phyloP scores from a whole-genome alignment of 2,329 filamentous ascomycete species.

The Zalaria sp. region DNA sequence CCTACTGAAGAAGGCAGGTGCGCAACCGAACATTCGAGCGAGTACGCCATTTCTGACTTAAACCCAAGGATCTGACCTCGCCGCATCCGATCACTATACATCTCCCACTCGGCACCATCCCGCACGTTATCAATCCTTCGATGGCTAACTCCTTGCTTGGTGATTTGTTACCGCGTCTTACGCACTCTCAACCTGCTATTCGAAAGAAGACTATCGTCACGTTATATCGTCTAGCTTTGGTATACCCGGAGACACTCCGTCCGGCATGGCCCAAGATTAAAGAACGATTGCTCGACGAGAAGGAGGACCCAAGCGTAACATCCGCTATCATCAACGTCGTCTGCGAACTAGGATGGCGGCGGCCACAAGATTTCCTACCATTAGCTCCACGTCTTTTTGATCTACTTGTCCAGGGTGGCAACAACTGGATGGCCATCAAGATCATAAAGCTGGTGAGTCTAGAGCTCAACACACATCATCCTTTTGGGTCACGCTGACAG shows the following conservation, averaged over 20 bases:
- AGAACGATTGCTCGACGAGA: conserved; percentile 77
- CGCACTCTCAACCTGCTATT: conserved; percentile 71
- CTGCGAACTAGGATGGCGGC: conserved; percentile 86
- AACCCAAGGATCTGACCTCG: conserved; percentile 52
- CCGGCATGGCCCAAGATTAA: conserved; percentile 97
- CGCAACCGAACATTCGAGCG: not conserved
- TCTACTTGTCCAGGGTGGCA: conserved; percentile 76
- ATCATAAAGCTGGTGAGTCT: conserved; percentile 77
- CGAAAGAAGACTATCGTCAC: conserved; percentile 95
- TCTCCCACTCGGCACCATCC: conserved; percentile 77
- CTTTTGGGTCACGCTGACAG: conserved; percentile 13
- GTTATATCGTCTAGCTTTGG: conserved; percentile 79
- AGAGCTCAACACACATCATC: not conserved
- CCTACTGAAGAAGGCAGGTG: conserved; percentile 69
- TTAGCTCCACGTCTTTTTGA: conserved; percentile 86
- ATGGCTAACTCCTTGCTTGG: conserved; percentile 79
- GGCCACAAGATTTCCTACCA: conserved; percentile 85
- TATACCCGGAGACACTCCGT: conserved; percentile 89
- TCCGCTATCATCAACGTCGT: conserved; percentile 94
- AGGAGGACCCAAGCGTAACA: conserved; percentile 84
- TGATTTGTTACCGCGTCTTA: conserved; percentile 74
- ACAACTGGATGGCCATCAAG: conserved; percentile 99
- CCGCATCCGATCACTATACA: conserved; percentile 63
- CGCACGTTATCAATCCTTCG: conserved; percentile 85
- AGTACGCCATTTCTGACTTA: conserved; percentile 13